Evolutionary conservation across 106 monocot genomes (phyloP).

Genomic region (Allium fistulosum): DNA sequence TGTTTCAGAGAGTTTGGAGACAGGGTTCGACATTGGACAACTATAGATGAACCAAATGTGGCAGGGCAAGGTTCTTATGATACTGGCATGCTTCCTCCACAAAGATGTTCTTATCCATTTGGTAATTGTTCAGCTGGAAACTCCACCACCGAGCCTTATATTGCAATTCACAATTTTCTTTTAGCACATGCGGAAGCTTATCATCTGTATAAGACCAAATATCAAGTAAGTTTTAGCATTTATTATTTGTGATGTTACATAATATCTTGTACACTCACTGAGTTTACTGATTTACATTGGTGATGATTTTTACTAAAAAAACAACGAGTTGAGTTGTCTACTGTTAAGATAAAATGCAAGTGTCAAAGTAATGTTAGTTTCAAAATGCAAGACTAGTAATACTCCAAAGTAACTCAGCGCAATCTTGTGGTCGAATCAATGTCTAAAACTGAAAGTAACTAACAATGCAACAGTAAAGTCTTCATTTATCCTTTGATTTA

Average conservation of each 20-base stretch:
- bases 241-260: neutral
- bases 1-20: conserved; percentile 25
- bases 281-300: too few relatives aligned
- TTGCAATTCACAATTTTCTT: conserved; percentile 31
- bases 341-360: too few relatives aligned
- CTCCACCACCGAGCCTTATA: conserved; percentile 48
- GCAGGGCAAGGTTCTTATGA: conserved; percentile 4
- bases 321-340: too few relatives aligned
- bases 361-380: too few relatives aligned
- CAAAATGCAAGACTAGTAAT: too few relatives aligned
- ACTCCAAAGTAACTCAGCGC: too few relatives aligned
- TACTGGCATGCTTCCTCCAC: conserved; percentile 11
- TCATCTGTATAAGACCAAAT: conserved; percentile 17
- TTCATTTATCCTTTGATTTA: too few relatives aligned
- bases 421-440: too few relatives aligned
- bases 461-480: too few relatives aligned
- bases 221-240: conserved; percentile 2
- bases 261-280: too few relatives aligned
- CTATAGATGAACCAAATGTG: conserved; percentile 16
- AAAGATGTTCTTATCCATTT: conserved; percentile 8
- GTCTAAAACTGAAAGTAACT: too few relatives aligned
- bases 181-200: conserved; percentile 50
- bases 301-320: too few relatives aligned
- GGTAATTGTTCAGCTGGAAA: conserved; percentile 28
- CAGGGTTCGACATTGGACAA: conserved; percentile 24